Conservation (phyloP, 2,329 filamentous ascomycete genomes). For the Macrophomina pseudophaseolina region DNA sequence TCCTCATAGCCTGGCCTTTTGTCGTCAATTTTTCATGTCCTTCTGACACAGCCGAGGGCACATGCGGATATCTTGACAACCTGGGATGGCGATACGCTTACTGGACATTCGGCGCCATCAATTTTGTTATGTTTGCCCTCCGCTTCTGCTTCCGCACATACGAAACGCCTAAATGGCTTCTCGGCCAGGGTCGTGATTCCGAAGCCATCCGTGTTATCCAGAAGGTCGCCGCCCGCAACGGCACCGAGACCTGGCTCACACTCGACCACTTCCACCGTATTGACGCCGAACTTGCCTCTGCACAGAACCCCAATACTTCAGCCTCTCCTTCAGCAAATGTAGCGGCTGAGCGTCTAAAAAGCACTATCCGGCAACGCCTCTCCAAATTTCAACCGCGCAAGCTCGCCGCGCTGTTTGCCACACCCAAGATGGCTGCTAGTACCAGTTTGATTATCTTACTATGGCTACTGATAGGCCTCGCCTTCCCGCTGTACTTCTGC, state of each 20-base stretch:
- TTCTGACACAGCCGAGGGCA: constrained; percentile 22
- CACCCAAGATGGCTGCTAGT: constrained; percentile 41
- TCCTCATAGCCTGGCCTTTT: constrained; percentile 7
- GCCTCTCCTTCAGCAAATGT: neutral
- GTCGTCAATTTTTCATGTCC: constrained; percentile 24
- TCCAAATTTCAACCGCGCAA: constrained; percentile 29
- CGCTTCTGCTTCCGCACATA: constrained; percentile 61
- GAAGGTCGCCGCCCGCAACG: constrained; percentile 51
- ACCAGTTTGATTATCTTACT: constrained; percentile 51
- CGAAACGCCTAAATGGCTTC: constrained; percentile 65
- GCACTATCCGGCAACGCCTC: constrained; percentile 36
- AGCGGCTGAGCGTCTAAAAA: constrained; percentile 36
- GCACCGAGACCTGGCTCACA: constrained; percentile 40
- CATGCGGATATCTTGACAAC: constrained; percentile 35
- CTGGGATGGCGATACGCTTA: constrained; percentile 53
- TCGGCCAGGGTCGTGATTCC: constrained; percentile 59
- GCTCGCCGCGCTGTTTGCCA: constrained; percentile 46
- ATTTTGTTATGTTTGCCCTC: constrained; percentile 53
- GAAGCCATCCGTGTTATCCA: constrained; percentile 55
- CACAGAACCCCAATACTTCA: neutral
- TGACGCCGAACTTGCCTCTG: constrained; percentile 36
- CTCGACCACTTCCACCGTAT: constrained; percentile 44
- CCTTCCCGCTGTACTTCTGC: constrained; percentile 56
- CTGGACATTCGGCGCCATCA: constrained; percentile 48
- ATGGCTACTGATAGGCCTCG: constrained; percentile 50